Conservation (phyloP, 352 stramenopile genomes). For the Phytophthora fragariae region DNA sequence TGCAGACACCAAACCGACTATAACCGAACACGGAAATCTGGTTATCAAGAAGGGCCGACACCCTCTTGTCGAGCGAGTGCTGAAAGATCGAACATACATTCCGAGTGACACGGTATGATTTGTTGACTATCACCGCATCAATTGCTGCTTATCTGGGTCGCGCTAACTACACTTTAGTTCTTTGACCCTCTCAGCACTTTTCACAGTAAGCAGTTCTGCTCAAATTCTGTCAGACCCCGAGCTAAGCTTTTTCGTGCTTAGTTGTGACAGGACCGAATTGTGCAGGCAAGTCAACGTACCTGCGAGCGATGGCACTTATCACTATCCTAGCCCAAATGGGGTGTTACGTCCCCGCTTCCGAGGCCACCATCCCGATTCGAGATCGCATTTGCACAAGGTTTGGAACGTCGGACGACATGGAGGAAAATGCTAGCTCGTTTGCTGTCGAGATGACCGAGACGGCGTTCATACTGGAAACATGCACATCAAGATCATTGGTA, state of each 20-base stretch:
- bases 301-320: conserved; percentile 86
- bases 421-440: conserved; percentile 94
- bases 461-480: conserved; percentile 85
- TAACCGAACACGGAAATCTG: conserved; percentile 76
- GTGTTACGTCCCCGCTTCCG: conserved; percentile 87
- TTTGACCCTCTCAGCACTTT: conserved; percentile 80
- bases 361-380: conserved; percentile 84
- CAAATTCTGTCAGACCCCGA: neutral
- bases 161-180: conserved; percentile 46
- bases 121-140: neutral
- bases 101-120: conserved; percentile 81
- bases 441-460: conserved; percentile 92
- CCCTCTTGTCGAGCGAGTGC: conserved; percentile 72
- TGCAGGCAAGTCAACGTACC: conserved; percentile 92
- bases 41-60: conserved; percentile 86
- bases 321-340: conserved; percentile 93
- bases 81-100: conserved; percentile 81
- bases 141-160: neutral
- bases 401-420: conserved; percentile 93
- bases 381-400: conserved; percentile 93
- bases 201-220: conserved; percentile 53
- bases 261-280: conserved; percentile 93
- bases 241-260: conserved; percentile 32
- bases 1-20: conserved; percentile 70
- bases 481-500: conserved; percentile 76